Evolutionary conservation across 2,329 filamentous ascomycete genomes (phyloP).

Genomic region (Sphaerostilbella broomeana): DNA sequence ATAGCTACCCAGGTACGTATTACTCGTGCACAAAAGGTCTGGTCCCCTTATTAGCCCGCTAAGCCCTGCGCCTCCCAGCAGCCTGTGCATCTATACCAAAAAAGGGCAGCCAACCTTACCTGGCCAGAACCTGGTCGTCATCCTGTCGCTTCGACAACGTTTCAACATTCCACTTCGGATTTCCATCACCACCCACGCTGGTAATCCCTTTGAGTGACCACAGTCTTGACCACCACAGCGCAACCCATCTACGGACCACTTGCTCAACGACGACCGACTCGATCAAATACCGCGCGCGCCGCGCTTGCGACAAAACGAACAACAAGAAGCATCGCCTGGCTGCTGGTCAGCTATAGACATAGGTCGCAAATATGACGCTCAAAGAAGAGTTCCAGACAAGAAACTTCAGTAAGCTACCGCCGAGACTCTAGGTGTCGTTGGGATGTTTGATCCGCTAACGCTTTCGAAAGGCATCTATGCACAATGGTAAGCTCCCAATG

Average conservation of each 20-base stretch:
- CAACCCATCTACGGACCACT: neutral
- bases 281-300: slow-evolving; percentile 10
- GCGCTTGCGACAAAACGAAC: slow-evolving; percentile 11
- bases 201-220: too few relatives aligned
- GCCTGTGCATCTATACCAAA: slow-evolving; percentile 4
- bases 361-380: slow-evolving; percentile 55
- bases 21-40: too few relatives aligned
- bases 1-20: too few relatives aligned
- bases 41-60: neutral
- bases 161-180: slow-evolving; percentile 8
- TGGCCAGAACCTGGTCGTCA: slow-evolving; percentile 10
- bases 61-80: slow-evolving; percentile 3
- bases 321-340: slow-evolving; percentile 8
- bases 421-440: neutral
- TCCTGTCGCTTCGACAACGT: slow-evolving; percentile 13
- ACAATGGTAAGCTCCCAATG: slow-evolving; percentile 56
- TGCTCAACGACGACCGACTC: neutral
- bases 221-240: neutral
- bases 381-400: slow-evolving; percentile 65
- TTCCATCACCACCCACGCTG: slow-evolving; percentile 5
- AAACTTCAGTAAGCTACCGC: slow-evolving; percentile 61
- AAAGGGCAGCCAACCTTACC: slow-evolving; percentile 7
- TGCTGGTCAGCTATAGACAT: slow-evolving; percentile 11
- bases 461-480: slow-evolving; percentile 58
- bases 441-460: slow-evolving; percentile 27